Conservation (phyloP, 176 grass and related monocot genomes). For the Otatea glauca region DNA sequence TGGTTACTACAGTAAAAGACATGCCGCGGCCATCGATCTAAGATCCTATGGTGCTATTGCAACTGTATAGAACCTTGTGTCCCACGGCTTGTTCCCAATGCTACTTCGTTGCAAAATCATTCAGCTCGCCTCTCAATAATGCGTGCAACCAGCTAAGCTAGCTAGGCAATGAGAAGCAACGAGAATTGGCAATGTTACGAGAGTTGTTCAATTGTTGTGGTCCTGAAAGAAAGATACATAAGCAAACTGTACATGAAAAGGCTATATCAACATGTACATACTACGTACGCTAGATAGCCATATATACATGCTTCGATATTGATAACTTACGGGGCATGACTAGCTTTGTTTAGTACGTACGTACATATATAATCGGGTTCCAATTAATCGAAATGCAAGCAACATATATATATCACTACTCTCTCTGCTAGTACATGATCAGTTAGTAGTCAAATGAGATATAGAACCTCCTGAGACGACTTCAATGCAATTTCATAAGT, state of each 20-base stretch:
- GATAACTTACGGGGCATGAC: background rate
- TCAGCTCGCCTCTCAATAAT: background rate
- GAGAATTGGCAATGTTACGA: slow-evolving; percentile 8
- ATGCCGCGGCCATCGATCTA: too few relatives aligned
- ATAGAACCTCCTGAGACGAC: background rate
- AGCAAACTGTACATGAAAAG: background rate
- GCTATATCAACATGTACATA: background rate
- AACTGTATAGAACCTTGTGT: too few relatives aligned
- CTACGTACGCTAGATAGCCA: background rate
- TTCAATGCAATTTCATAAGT: background rate
- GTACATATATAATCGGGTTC: background rate
- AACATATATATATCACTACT: background rate
- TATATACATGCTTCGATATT: background rate
- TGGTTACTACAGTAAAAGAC: too few relatives aligned
- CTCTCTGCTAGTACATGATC: background rate
- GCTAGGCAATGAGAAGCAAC: background rate
- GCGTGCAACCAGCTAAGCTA: background rate
- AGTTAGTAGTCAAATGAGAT: background rate
- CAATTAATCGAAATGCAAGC: background rate
- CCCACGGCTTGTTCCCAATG: too few relatives aligned
- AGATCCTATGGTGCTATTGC: too few relatives aligned
- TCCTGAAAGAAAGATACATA: background rate
- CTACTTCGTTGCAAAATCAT: background rate
- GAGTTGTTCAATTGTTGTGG: background rate
- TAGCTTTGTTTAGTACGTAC: background rate